Conservation (phyloP, 495 filamentous ascomycete genomes). For the Trichocladium antarcticum region DNA sequence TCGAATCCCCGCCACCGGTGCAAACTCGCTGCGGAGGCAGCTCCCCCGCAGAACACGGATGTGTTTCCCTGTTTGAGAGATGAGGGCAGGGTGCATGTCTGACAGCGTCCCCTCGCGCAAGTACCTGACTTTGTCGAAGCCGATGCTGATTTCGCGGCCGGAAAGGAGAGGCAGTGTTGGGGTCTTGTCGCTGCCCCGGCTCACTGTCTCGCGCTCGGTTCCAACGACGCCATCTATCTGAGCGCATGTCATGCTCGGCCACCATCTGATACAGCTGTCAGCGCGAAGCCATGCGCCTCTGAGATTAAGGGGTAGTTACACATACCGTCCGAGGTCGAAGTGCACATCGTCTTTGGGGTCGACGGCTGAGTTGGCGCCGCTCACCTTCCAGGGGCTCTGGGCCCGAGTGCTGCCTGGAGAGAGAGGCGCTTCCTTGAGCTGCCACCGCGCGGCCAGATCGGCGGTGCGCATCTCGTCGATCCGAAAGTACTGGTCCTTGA, state of each 20-base stretch:
- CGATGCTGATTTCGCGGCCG: slow-evolving; percentile 31
- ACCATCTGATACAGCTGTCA: slow-evolving; percentile 33
- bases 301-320: too few species aligned
- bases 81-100: slow-evolving; percentile 31
- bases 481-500: slow-evolving; percentile 29
- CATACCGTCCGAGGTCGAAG: not conserved
- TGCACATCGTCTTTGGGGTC: too few species aligned
- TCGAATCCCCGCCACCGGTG: slow-evolving; percentile 36
- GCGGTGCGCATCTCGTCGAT: slow-evolving; percentile 31
- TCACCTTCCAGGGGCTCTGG: not conserved
- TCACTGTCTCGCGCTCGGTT: slow-evolving; percentile 24
- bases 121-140: slow-evolving; percentile 24
- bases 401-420: too few species aligned
- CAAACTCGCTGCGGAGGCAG: slow-evolving; percentile 32
- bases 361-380: not conserved
- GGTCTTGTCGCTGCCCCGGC: slow-evolving; percentile 27
- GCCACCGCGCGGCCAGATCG: slow-evolving; percentile 22
- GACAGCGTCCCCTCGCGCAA: slow-evolving; percentile 21
- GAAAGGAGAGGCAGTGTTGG: slow-evolving; percentile 33
- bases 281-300: too few species aligned
- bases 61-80: slow-evolving; percentile 30
- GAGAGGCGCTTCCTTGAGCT: slow-evolving; percentile 25
- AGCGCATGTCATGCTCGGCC: slow-evolving; percentile 38
- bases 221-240: slow-evolving; percentile 38
- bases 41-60: slow-evolving; percentile 37